Evolutionary conservation across 192 early-diverging fungal species (phyloP), one percentile per base, ranked within the genome.

Genomic region (Spinellus fusiger): DNA sequence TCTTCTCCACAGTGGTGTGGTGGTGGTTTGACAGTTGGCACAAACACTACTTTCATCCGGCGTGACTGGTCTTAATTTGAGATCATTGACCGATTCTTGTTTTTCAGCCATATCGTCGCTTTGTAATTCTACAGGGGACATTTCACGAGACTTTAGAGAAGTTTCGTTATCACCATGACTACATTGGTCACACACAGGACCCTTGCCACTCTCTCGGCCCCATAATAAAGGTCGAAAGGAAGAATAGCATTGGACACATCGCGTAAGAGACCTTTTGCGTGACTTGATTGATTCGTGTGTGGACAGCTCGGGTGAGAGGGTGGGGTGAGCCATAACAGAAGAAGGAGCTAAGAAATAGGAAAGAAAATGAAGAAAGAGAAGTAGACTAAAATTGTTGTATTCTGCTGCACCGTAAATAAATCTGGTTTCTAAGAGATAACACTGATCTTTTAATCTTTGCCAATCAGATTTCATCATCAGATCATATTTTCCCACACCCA

Each of bases 1-100:
- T 53, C 89, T 75, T 56, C 90, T 75, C 90, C 90, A 92, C 1
- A 91, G 73, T 2, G 90, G 89, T 2, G 91, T 85, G 20, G 66
- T 64, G 28, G 81, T 84, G 20, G 77, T 82, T 6, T 78, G 76
- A 61, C 91, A 93, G 73, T 91, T 91, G 66, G 78, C 85, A 63
- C 88, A 86, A 13, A 66, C 34, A 18, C 31, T 59, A 4, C 13
- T 47, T 13, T 59, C 57, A 8, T 59, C 57, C 1, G 46, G 29
- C n/a, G 16, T 5, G 5, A 29, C 33, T n/a, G 40, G 40, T 10
- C 25, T 18, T 7, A 53, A 28, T 29, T 59, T 46, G 46, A 31
- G 44, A 32, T 59, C 28, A 27, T 47, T 29, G 18, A 31, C 40
- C 7, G 34, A 2, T 18, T 40, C 34, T 5, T 32, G 25, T 12